These are phyloP conservation scores for Inonotus obliquus DNA, from an alignment of 1,284 basidiomycete genomes.

Conservation along the genomic window DNA sequence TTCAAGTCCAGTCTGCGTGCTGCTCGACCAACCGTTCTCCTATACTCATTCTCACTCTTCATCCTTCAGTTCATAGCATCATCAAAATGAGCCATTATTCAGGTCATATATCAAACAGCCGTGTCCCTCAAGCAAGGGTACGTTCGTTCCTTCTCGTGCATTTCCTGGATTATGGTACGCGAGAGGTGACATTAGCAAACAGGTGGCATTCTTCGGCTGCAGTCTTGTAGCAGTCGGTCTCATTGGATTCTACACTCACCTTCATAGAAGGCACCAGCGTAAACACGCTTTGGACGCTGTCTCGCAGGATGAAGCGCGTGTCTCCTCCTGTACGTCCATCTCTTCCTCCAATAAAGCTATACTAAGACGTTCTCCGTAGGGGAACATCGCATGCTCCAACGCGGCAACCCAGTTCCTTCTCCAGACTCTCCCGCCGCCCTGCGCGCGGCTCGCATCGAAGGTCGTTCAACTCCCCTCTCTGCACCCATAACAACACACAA, in stretches of 20 bases:
- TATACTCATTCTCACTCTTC: neutral
- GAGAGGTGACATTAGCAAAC: neutral
- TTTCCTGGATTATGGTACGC: too few species aligned
- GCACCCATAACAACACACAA: neutral
- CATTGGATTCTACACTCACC: slow-evolving; percentile 15
- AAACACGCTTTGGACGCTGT: slow-evolving; percentile 18
- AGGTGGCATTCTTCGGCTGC: slow-evolving; percentile 19
- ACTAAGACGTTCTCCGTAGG: neutral
- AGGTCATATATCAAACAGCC: neutral
- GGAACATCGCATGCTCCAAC: slow-evolving; percentile 11
- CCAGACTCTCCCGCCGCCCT: neutral
- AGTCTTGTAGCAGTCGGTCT: slow-evolving; percentile 17
- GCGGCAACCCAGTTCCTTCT: neutral
- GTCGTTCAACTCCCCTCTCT: neutral
- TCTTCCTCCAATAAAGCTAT: neutral
- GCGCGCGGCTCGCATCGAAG: slow-evolving; percentile 5
- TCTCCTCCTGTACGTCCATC: slow-evolving; percentile 19
- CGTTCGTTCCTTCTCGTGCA: neutral
- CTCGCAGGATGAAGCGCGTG: slow-evolving; percentile 4
- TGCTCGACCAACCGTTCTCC: neutral
- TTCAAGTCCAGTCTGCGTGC: neutral
- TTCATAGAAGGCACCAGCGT: slow-evolving; percentile 18
- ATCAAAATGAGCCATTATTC: neutral
- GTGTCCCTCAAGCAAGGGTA: neutral
- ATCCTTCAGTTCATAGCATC: neutral